Base-by-base conservation (phyloP, 352 stramenopile species). In the Phytopythium mirpurense region DNA sequence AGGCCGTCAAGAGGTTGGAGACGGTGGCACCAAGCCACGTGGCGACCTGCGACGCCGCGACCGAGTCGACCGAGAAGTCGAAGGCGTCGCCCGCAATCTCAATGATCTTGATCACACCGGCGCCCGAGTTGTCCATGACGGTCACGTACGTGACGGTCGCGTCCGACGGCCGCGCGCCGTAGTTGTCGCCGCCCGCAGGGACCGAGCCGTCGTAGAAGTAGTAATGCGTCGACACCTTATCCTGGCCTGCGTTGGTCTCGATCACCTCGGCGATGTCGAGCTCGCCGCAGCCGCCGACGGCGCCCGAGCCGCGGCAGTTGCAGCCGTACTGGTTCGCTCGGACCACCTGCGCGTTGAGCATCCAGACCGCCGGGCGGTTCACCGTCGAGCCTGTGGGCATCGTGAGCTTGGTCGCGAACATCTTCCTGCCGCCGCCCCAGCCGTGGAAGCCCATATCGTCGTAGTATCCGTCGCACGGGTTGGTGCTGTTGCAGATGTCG, bases 191-290 rank as follows among this genome's bases (percentile, higher is more conserved):
- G 16, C 70, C 68, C 0, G 75, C 34, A 1, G 68, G 67, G 26
- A 78, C 57, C 18, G 57, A 62, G 27, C 74, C 74, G 41, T 89
- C 74, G 60, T 74, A 81, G 51, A 83, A 86, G 70, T 89, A 89
- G 63, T 87, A 83, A 61, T 89, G 78, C 3, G 78, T 87, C 21
- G 76, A 68, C n/a, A 89, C 64, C 49, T 75, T 72, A 59, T 87
- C 69, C 46, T 74, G 51, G 11, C 51, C 57, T 16, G 60, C 59
- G 69, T 82, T 83, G 32, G 73, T 84, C 59, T 83, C 71, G 27
- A 89, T 86, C 14, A 86, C 78, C 54, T 89, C 78, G 35, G 78
- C 78, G 21, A 87, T 73, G 51, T 87, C 78, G 19, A 89, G 70
- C 40, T 90, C 79, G 49, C 79, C 79, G 45, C 79, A 90, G 57